A percentile compares a stretch with the other conserved stretches of the same genome.
These are phyloP conservation scores for Saccharum officinarum DNA, from an alignment of 176 grass and related monocot genomes.

Conservation along the genomic window DNA sequence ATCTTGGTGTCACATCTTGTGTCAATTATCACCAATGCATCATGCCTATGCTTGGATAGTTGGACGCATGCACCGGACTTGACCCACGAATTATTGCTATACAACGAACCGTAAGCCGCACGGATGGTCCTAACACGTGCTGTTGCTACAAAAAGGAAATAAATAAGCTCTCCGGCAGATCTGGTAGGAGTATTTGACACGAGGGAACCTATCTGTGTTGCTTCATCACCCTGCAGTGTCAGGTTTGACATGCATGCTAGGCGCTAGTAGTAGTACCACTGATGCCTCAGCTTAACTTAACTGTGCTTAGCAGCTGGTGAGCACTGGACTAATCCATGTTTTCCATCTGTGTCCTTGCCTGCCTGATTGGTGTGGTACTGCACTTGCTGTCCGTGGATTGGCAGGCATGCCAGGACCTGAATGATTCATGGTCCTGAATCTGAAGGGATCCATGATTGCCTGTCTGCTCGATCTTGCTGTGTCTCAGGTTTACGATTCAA, in stretches of 20 bases:
- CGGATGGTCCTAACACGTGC: neutral
- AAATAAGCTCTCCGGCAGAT: conserved; percentile 17
- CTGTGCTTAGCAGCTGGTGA: neutral
- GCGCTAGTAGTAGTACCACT: neutral
- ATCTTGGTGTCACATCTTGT: no score
- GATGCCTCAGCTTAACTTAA: conserved; percentile 5
- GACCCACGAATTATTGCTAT: conserved; percentile 41
- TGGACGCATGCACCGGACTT: neutral
- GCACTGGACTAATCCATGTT: neutral
- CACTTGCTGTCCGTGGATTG: conserved; percentile 23
- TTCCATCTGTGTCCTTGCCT: neutral
- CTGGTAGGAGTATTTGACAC: conserved; percentile 27
- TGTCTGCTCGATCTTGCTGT: conserved; percentile 18
- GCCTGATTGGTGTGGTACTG: neutral
- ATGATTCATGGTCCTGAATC: conserved; percentile 39
- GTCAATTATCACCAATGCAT: no score
- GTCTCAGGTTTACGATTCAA: neutral
- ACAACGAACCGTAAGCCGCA: neutral
- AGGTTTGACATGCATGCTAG: neutral
- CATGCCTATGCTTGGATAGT: neutral
- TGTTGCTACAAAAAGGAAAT: neutral
- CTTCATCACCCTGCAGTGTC: conserved; percentile 27
- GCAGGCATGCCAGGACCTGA: conserved; percentile 28
- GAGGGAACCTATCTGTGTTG: neutral
- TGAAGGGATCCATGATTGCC: conserved; percentile 6